phyloP scores from a whole-genome alignment of 306 rosid genomes.

The Hylodesmum podocarpum region DNA sequence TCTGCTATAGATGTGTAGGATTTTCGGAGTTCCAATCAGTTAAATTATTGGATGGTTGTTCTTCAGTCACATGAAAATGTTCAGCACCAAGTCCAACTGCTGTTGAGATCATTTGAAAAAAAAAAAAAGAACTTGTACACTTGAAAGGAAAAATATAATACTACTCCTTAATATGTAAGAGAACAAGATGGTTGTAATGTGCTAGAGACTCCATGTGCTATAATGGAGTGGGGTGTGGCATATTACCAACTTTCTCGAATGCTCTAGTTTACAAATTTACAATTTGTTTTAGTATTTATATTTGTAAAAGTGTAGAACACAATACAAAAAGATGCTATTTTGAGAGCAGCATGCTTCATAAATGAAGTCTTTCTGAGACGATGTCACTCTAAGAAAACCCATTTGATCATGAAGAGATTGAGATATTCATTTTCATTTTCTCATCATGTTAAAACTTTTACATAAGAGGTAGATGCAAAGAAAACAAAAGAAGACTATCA shows the following conservation, averaged over 20 bases:
- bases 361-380: background rate
- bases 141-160: background rate
- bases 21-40: background rate
- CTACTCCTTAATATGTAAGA: background rate
- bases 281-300: background rate
- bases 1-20: background rate
- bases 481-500: constrained; percentile 3
- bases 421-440: background rate
- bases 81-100: background rate
- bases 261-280: background rate
- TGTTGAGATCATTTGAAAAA: background rate
- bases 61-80: background rate
- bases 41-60: background rate
- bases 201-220: background rate
- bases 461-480: background rate
- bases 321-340: background rate
- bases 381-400: background rate
- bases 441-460: background rate
- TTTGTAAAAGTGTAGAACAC: background rate
- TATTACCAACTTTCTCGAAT: background rate
- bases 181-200: background rate
- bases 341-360: background rate
- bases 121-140: background rate
- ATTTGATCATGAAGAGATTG: background rate
- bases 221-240: background rate